These are phyloP conservation scores for Bretschneidera sinensis DNA, from an alignment of 345 rosid species.

Conservation along the genomic window DNA sequence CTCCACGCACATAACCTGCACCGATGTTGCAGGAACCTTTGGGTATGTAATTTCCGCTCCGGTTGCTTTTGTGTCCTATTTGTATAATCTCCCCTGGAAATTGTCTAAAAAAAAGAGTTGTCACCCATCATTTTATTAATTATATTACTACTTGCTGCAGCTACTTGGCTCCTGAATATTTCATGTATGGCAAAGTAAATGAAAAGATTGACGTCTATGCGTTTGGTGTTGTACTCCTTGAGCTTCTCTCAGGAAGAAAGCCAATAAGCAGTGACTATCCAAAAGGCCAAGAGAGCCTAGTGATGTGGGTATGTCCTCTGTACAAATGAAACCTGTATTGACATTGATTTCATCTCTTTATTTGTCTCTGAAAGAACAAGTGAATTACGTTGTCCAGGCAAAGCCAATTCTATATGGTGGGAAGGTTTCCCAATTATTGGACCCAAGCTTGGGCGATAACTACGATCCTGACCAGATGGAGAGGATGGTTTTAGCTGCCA, in stretches of 20 bases:
- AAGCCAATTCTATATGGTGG: constrained; percentile 66
- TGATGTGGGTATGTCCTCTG: constrained; percentile 79
- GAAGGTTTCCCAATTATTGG: constrained; percentile 56
- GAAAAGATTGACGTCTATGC: constrained; percentile 94
- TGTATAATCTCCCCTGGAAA: background rate
- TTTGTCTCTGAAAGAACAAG: constrained; percentile 4
- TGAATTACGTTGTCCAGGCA: constrained; percentile 48
- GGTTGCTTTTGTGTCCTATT: background rate
- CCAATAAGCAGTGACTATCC: constrained; percentile 64
- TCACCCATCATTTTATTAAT: background rate
- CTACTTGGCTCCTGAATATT: constrained; percentile 97
- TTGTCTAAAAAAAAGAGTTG: background rate
- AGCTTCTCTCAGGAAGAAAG: constrained; percentile 85
- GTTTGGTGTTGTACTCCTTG: constrained; percentile 91
- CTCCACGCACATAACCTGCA: constrained; percentile 56
- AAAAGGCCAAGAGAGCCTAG: constrained; percentile 83
- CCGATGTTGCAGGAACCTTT: constrained; percentile 91
- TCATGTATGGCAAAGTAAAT: constrained; percentile 86
- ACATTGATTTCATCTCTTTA: constrained; percentile 1
- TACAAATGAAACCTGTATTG: background rate
- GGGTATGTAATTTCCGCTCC: constrained; percentile 66
- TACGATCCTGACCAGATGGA: constrained; percentile 46
- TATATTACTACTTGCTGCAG: constrained; percentile 32
- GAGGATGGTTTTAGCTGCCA: constrained; percentile 82
- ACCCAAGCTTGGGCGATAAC: constrained; percentile 40